Evolutionary conservation across 805 yeast species (phyloP), one percentile per base, ranked within the genome.

Genomic region (Ogataea ramenticola): DNA sequence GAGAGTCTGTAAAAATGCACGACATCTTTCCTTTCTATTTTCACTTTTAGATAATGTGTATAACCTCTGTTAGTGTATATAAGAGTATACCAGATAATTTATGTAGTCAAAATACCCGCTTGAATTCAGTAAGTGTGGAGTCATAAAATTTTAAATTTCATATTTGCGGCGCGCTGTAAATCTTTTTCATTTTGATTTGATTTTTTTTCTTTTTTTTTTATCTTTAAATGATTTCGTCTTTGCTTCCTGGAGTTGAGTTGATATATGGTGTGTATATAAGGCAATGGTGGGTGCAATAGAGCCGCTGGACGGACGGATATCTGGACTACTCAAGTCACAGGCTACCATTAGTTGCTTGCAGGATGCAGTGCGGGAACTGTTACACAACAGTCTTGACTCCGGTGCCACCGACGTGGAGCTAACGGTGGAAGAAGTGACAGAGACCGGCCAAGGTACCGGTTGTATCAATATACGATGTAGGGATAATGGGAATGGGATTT

Each of bases 401-500:
- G 60, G 62, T 0, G 77, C 87, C 0, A 51, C 60, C 1, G 27
- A 48, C 3, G 61, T 79, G 2, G 45, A 53, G 9, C 27, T 75
- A 3, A 42, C 38, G 5, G 17, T 63, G 1, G 36, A 37, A 10
- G 27, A 24, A 24, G 27, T 24, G 14, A 37, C 44, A 4, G 43
- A 26, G 4, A 3, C 20, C 4, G 34, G n/a, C 10, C 17, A 9
- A 47, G 7, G 33, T 34, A 9, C 72, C 72, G 46, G 51, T 65
- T 4, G 42, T 53, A 0, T 51, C 62, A 1, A 50, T 24, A 6
- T 72, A 7, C 54, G 64, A 20, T 80, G 86, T 1, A 47, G 48
- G 1, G 97, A 90, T 59, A 68, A 90, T 58, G 97, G 97, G 0
- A 24, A 19, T 2, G 97, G 97, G 0, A 76, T 90, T 2, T 45